These are phyloP conservation scores for Cenchrus purpureus DNA, from an alignment of 176 grass and related monocot genomes.

Conservation along the genomic window DNA sequence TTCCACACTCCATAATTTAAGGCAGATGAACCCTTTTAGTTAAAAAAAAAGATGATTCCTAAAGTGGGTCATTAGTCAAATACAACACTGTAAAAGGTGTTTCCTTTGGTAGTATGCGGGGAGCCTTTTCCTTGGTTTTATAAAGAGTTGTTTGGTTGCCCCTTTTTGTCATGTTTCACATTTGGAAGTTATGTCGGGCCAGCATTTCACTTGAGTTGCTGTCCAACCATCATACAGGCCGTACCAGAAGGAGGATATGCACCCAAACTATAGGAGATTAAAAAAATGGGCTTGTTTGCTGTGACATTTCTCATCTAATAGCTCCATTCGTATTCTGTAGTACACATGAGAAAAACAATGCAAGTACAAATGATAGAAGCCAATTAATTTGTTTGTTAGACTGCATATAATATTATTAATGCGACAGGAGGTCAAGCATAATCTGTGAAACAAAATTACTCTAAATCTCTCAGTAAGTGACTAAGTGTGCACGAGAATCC, in stretches of 20 bases:
- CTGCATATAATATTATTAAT: not conserved
- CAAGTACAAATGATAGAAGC: not conserved
- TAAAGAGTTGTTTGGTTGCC: conserved; percentile 55
- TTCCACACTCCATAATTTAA: conserved; percentile 48
- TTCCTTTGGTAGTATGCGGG: conserved; percentile 50
- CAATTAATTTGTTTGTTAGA: not conserved
- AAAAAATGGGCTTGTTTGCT: not conserved
- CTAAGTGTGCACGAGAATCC: not conserved
- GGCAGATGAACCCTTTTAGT: conserved; percentile 43
- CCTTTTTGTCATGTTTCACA: conserved; percentile 53
- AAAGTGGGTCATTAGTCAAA: conserved; percentile 73
- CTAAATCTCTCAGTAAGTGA: not conserved
- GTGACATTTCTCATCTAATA: conserved; percentile 7
- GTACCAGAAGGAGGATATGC: conserved; percentile 20
- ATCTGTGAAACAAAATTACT: not conserved
- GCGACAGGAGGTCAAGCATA: not conserved
- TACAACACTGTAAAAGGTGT: conserved; percentile 49
- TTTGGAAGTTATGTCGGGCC: conserved; percentile 48
- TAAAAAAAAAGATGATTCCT: conserved; percentile 45
- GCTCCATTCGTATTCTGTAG: not conserved
- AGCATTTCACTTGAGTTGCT: conserved; percentile 36
- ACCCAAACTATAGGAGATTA: not conserved
- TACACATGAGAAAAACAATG: conserved; percentile 18
- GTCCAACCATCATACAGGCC: conserved; percentile 34
- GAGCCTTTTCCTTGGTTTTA: conserved; percentile 64